A percentile compares a stretch with the other conserved stretches of the same genome.
These are phyloP conservation scores for Lodderomyces theae DNA, from an alignment of 1,139 yeast genomes.

Conservation along the genomic window DNA sequence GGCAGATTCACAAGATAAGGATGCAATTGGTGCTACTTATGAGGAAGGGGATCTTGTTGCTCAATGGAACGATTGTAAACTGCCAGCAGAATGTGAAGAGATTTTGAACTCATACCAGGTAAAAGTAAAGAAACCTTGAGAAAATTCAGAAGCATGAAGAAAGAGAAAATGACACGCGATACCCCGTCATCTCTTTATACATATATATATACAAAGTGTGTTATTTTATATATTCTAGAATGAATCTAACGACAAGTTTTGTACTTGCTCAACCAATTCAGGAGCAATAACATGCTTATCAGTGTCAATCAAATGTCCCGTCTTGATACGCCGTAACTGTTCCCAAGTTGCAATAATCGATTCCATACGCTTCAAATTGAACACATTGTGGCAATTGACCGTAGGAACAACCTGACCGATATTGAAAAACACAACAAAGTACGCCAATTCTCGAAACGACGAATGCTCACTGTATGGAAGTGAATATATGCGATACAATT, in stretches of 20 bases:
- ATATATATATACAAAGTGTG: no score
- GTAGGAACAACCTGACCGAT: slow-evolving; percentile 70
- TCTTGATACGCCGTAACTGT: slow-evolving; percentile 16
- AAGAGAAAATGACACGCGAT: no score
- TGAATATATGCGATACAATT: slow-evolving; percentile 47
- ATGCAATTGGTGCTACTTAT: slow-evolving; percentile 30
- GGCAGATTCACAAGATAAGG: slow-evolving; percentile 17
- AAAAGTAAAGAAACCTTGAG: slow-evolving; percentile 15
- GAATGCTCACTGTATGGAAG: slow-evolving; percentile 95
- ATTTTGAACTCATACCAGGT: slow-evolving; percentile 39
- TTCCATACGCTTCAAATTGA: slow-evolving; percentile 37
- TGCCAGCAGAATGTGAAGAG: slow-evolving; percentile 47
- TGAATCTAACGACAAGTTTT: slow-evolving; percentile 17
- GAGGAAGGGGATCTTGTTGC: slow-evolving; percentile 63
- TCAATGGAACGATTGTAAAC: slow-evolving; percentile 55
- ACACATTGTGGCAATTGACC: slow-evolving; percentile 54
- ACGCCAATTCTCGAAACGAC: slow-evolving; percentile 73
- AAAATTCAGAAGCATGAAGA: no score
- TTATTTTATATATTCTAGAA: slow-evolving; percentile 16
- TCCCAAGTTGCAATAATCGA: slow-evolving; percentile 51
- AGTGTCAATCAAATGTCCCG: slow-evolving; percentile 10
- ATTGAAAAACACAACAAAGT: slow-evolving; percentile 54
- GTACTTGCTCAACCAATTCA: slow-evolving; percentile 14
- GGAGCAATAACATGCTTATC: slow-evolving; percentile 7
- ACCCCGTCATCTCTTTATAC: background rate